These are phyloP conservation scores for Pneumocystis sp. DNA, from an alignment of 1,139 yeast species.

Conservation along the genomic window DNA sequence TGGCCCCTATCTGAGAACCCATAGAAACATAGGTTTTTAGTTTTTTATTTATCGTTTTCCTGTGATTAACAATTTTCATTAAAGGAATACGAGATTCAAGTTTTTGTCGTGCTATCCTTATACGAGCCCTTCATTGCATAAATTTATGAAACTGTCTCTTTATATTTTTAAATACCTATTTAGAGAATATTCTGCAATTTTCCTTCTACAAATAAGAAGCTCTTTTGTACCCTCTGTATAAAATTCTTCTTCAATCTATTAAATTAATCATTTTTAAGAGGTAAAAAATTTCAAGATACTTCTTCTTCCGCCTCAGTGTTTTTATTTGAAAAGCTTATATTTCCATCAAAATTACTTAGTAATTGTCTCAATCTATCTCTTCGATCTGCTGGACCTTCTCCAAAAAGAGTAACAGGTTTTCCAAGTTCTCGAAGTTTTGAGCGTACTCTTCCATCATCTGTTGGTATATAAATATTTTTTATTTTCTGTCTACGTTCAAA, in stretches of 20 bases:
- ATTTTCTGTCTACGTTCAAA: neutral
- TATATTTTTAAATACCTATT: slow-evolving; percentile 11
- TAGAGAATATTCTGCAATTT: slow-evolving; percentile 40
- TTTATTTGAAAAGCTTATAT: slow-evolving; percentile 19
- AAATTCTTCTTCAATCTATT: slow-evolving; percentile 48
- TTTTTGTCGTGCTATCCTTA: slow-evolving; percentile 3
- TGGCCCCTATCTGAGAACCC: slow-evolving; percentile 59
- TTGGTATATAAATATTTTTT: slow-evolving; percentile 33
- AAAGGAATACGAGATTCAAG: slow-evolving; percentile 4
- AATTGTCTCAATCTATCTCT: slow-evolving; percentile 40
- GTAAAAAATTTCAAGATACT: neutral
- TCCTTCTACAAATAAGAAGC: slow-evolving; percentile 40
- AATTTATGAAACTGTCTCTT: neutral
- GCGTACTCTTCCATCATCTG: slow-evolving; percentile 48
- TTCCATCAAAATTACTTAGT: slow-evolving; percentile 20
- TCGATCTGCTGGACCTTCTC: slow-evolving; percentile 49
- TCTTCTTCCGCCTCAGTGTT: slow-evolving; percentile 20
- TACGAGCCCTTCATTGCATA: neutral
- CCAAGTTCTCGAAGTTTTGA: slow-evolving; percentile 33
- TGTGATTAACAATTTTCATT: slow-evolving; percentile 26
- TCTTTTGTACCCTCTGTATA: slow-evolving; percentile 63
- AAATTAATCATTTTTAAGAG: neutral
- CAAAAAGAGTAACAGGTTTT: slow-evolving; percentile 45
- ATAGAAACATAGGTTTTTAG: slow-evolving; percentile 32
- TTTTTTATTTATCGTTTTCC: slow-evolving; percentile 33